Percentiles rank a stretch among this genome's conserved stretches.
phyloP scores from a whole-genome alignment of 2,329 filamentous ascomycete species.

The Sporothrix pseudoabietina region DNA sequence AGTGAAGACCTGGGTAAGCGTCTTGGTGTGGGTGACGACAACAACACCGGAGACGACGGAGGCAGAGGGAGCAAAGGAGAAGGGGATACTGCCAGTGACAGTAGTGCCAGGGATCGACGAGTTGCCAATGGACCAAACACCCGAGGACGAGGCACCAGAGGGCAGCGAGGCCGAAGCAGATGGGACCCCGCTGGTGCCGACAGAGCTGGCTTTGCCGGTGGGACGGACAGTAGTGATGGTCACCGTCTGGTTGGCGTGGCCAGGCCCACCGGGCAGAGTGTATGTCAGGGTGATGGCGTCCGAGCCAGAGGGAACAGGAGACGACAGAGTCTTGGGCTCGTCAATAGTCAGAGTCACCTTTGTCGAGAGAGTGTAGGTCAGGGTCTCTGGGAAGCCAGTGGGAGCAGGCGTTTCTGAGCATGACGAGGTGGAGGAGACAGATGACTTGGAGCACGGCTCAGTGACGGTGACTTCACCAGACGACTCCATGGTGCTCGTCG shows the following conservation, averaged over 20 bases:
- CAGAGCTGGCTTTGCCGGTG: background rate
- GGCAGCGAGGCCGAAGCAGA: background rate
- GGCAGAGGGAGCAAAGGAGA: background rate
- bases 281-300: conserved; percentile 36
- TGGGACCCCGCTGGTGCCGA: background rate
- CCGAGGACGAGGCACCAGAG: background rate
- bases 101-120: background rate
- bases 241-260: conserved; percentile 24
- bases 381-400: conserved; percentile 19
- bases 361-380: conserved; percentile 27
- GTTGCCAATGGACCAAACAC: conserved; percentile 11
- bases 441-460: background rate
- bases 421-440: background rate
- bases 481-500: background rate
- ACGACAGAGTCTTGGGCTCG: background rate
- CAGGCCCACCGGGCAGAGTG: conserved; percentile 32
- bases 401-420: background rate
- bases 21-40: conserved; percentile 24
- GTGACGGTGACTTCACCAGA: background rate
- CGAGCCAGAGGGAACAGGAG: conserved; percentile 16
- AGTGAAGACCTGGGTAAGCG: conserved; percentile 13
- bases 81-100: background rate
- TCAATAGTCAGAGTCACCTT: conserved; percentile 23
- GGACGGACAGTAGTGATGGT: conserved; percentile 30
- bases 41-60: background rate